phyloP scores from a whole-genome alignment of 2,329 filamentous ascomycete genomes.

The Colletotrichum nymphaeae region DNA sequence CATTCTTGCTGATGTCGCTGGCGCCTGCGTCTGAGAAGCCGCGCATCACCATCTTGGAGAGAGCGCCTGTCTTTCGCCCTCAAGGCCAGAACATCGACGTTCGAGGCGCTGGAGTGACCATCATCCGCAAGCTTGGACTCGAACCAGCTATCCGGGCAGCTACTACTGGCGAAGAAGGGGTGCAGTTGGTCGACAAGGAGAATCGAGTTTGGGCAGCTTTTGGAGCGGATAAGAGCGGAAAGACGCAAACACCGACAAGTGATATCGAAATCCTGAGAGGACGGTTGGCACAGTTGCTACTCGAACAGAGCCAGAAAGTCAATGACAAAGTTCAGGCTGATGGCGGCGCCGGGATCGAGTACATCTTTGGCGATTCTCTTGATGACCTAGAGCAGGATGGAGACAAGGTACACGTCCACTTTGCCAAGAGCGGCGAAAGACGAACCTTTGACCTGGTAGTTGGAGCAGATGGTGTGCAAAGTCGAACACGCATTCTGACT shows the following conservation, averaged over 20 bases:
- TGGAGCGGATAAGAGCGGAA: conserved; percentile 51
- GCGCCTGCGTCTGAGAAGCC: conserved; percentile 10
- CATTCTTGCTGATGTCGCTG: conserved; percentile 7
- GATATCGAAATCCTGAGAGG: conserved; percentile 71
- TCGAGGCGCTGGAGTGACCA: conserved; percentile 48
- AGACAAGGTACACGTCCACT: conserved; percentile 46
- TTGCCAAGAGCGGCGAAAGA: conserved; percentile 54
- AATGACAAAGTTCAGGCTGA: not conserved
- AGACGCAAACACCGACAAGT: conserved; percentile 58
- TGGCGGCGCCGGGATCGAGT: conserved; percentile 36
- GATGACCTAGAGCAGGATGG: conserved; percentile 43
- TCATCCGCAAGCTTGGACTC: conserved; percentile 53
- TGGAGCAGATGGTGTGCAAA: conserved; percentile 66
- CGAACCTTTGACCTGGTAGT: conserved; percentile 63
- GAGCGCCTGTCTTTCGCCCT: conserved; percentile 41
- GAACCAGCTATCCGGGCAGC: conserved; percentile 47
- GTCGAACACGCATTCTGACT: conserved; percentile 55
- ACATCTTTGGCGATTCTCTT: conserved; percentile 44
- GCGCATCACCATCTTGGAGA: conserved; percentile 53
- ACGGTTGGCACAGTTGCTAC: conserved; percentile 61
- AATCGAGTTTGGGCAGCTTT: conserved; percentile 49
- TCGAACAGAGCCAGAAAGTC: conserved; percentile 48
- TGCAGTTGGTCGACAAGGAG: conserved; percentile 57
- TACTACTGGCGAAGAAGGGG: conserved; percentile 55
- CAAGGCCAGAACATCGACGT: conserved; percentile 51